Evolutionary conservation across 129 eudicot species (phyloP).

Genomic region (Logfia minima): DNA sequence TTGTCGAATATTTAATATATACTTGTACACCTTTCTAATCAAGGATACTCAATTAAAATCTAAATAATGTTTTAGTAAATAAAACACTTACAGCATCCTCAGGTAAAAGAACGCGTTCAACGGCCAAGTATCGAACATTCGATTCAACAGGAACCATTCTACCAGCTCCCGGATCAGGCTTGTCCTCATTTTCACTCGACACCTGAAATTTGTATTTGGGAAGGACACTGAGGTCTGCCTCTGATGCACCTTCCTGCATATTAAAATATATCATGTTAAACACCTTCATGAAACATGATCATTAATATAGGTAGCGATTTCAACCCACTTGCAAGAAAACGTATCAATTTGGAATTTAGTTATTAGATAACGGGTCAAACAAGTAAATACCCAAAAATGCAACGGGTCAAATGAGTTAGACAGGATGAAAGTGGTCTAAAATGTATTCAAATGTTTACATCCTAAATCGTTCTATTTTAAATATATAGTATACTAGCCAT

Average conservation of each 20-base stretch:
- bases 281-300: constrained; percentile 5
- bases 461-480: not conserved
- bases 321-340: not conserved
- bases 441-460: not conserved
- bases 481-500: not conserved
- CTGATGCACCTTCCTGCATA: constrained; percentile 94
- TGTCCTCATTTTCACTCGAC: constrained; percentile 48
- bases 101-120: constrained; percentile 73
- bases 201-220: constrained; percentile 72
- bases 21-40: no score
- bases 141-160: constrained; percentile 74
- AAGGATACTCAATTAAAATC: not conserved
- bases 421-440: not conserved
- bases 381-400: not conserved
- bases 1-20: not conserved
- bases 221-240: constrained; percentile 69
- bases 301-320: not conserved
- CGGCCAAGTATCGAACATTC: constrained; percentile 52
- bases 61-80: not conserved
- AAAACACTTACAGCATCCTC: constrained; percentile 85
- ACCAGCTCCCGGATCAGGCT: constrained; percentile 69
- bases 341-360: no score
- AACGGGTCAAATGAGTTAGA: not conserved
- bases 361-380: not conserved
- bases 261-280: constrained; percentile 15